Evolutionary conservation across 169 alveolate genomes (phyloP).

Genomic region (Eimeria mitis): DNA sequence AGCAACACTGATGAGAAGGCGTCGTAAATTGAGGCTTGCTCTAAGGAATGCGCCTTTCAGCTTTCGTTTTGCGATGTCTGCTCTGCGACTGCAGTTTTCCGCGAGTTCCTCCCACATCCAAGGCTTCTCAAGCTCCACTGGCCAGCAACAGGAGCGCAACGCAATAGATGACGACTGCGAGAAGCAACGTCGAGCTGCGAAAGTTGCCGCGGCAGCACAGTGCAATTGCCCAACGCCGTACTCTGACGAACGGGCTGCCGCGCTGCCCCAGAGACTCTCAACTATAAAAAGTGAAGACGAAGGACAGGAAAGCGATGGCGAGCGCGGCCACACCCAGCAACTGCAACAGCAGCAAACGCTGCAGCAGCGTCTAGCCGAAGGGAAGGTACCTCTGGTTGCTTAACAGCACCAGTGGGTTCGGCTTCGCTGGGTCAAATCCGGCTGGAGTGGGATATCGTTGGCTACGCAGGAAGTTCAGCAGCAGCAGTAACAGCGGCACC

Average conservation of each 20-base stretch:
- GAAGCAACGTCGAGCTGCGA: slow-evolving; percentile 8
- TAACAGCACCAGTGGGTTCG: slow-evolving; percentile 15
- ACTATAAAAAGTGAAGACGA: slow-evolving; percentile 53
- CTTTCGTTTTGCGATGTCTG: slow-evolving; percentile 32
- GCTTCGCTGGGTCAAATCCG: slow-evolving; percentile 3
- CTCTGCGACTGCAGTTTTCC: slow-evolving; percentile 65
- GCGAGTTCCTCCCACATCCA: neutral
- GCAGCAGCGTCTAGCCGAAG: slow-evolving; percentile 51
- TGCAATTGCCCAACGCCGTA: neutral
- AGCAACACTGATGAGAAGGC: neutral
- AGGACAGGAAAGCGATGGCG: slow-evolving; percentile 56
- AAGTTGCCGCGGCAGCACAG: neutral
- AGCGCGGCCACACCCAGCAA: slow-evolving; percentile 51
- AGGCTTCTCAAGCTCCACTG: slow-evolving; percentile 1
- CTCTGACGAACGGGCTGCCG: slow-evolving; percentile 37
- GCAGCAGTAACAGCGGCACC: slow-evolving; percentile 11
- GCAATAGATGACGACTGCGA: neutral
- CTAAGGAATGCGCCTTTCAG: neutral
- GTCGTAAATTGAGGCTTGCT: neutral
- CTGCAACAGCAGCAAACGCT: slow-evolving; percentile 74
- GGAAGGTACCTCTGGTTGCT: slow-evolving; percentile 59
- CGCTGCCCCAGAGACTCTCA: slow-evolving; percentile 50
- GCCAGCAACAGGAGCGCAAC: slow-evolving; percentile 12
- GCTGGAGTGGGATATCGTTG: slow-evolving; percentile 15
- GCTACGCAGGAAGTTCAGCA: slow-evolving; percentile 40